Base-by-base conservation (phyloP, 352 stramenopile species). In the Phytophthora parvispora region DNA sequence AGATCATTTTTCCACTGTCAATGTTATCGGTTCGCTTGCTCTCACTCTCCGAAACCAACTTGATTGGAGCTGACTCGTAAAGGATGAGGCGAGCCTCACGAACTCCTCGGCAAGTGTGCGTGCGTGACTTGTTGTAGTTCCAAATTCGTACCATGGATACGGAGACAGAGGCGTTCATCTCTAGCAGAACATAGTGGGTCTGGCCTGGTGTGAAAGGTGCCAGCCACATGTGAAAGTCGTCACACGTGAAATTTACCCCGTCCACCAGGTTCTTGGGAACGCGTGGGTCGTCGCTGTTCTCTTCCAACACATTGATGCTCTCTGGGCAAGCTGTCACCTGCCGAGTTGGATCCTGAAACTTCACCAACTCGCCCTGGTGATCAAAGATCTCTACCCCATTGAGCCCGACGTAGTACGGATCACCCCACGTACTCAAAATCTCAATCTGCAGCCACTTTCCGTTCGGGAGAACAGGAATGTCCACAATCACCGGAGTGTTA, bases 121-220 rank as follows among this genome's bases (percentile, higher is more conserved):
- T 88, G 9, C 93, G 78, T 50, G 85, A 96, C 62, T 98, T 98
- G 71, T 98, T 98, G 76, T 98, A 98, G 67, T 98, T 98, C 93
- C 93, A 98, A 18, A 98, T 58, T 16, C 90, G 85, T 2, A 98
- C 60, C 87, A 97, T 96, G 7, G 89, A 93, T 4, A 98, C 34
- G 9, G 76, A 68, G 0, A 75, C 66, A 2, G 16, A 51, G 0
- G 60, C 22, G 6, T 80, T 68, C 28, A 98, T 62, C 47, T 86
- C 70, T 0, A 98, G 43, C 25, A 74, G 40, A 18, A 97, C 75
- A 18, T 79, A 81, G 52, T 97, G 88, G 7, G 74, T 25, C 8
- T 82, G 49, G 0, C 81, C 86, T 13, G 57, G 15, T 7, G 85
- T 89, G 49, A 88, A 98, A 12, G 93, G 93, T 12, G 93, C 87